Conservation (phyloP, 768 basidiomycete species). For the Termitomyces sp. region DNA sequence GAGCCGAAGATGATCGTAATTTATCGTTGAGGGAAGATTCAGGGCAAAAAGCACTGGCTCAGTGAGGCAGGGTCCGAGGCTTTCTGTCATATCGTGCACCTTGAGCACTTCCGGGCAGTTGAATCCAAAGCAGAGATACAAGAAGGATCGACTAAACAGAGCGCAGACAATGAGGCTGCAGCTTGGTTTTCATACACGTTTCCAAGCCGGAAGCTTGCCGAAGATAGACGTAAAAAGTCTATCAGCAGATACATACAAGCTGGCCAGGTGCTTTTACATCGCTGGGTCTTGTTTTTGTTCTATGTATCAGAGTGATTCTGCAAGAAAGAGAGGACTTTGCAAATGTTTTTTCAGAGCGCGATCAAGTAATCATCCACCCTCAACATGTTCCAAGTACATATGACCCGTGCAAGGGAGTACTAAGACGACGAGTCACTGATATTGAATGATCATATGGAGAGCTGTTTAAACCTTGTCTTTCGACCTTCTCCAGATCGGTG, state of each 20-base stretch:
- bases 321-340: background rate
- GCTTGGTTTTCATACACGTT: background rate
- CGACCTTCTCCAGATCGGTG: conserved; percentile 3
- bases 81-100: background rate
- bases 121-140: background rate
- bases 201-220: background rate
- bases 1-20: background rate
- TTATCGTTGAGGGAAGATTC: background rate
- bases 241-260: background rate
- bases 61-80: background rate
- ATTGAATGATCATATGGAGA: background rate
- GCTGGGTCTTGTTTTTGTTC: background rate
- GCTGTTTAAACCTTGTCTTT: background rate
- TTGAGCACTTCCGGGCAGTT: background rate
- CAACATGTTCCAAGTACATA: background rate
- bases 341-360: background rate
- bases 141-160: background rate
- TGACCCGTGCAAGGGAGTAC: background rate
- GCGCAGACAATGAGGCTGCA: background rate
- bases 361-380: background rate
- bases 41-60: background rate
- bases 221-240: background rate
- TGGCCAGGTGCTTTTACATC: background rate
- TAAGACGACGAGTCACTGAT: too few relatives aligned
- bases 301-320: too few relatives aligned